A percentile compares a stretch with the other conserved stretches of the same genome.
These are phyloP conservation scores for Colletotrichum filicis DNA, from an alignment of 2,329 filamentous ascomycete genomes.

Conservation along the genomic window DNA sequence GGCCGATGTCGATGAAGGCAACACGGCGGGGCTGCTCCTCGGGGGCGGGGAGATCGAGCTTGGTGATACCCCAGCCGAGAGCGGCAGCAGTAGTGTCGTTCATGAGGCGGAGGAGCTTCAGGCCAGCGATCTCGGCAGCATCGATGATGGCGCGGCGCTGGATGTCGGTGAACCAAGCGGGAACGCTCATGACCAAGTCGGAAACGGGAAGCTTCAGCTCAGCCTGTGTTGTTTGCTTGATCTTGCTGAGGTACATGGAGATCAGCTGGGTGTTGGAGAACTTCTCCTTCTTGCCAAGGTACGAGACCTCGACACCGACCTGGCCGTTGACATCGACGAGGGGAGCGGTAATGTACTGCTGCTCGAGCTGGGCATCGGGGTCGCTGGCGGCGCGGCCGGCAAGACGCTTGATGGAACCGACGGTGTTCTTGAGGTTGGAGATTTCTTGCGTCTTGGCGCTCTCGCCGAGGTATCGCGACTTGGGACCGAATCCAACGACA, in stretches of 20 bases:
- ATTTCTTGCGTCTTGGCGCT: constrained; percentile 98
- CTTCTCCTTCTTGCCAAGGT: constrained; percentile 93
- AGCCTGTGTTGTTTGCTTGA: constrained; percentile 85
- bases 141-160: constrained; percentile 92
- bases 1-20: constrained; percentile 92
- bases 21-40: constrained; percentile 95
- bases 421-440: constrained; percentile 99
- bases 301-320: constrained; percentile 93
- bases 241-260: constrained; percentile 95
- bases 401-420: constrained; percentile 91
- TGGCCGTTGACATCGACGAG: constrained; percentile 93
- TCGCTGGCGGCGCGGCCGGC: constrained; percentile 88
- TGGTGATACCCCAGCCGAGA: constrained; percentile 97
- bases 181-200: constrained; percentile 93
- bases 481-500: constrained; percentile 93
- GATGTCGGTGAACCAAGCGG: constrained; percentile 95
- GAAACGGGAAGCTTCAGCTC: constrained; percentile 93
- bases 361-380: constrained; percentile 92
- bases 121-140: constrained; percentile 90
- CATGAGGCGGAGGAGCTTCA: constrained; percentile 93
- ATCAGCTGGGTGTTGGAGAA: constrained; percentile 95
- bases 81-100: constrained; percentile 98
- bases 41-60: constrained; percentile 86
- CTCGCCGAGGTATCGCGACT: constrained; percentile 94
- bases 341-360: constrained; percentile 86